phyloP scores from a whole-genome alignment of 805 yeast species.

The Pichia rugopelliculosa region DNA sequence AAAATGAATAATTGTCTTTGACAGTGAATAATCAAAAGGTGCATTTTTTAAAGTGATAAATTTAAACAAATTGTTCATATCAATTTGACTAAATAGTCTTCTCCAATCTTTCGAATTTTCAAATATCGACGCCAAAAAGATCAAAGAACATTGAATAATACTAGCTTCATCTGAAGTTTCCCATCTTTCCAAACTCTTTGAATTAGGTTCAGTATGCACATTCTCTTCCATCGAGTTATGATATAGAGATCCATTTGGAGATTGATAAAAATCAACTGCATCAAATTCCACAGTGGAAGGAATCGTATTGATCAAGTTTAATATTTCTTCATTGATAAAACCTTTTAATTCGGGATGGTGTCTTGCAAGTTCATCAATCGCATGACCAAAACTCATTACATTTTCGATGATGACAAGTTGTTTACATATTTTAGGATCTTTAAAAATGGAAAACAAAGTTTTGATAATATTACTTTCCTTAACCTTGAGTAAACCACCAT shows the following conservation, averaged over 20 bases:
- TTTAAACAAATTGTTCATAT: slow-evolving; percentile 39
- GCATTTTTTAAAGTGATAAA: slow-evolving; percentile 43
- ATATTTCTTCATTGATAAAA: slow-evolving; percentile 42
- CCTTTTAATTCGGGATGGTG: slow-evolving; percentile 75
- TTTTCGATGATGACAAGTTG: slow-evolving; percentile 47
- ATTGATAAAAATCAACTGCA: slow-evolving; percentile 39
- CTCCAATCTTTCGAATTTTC: slow-evolving; percentile 46
- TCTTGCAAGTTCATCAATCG: slow-evolving; percentile 73
- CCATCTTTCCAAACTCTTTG: slow-evolving; percentile 41
- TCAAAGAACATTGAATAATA: slow-evolving; percentile 43
- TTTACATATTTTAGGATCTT: slow-evolving; percentile 41
- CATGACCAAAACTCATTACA: slow-evolving; percentile 51
- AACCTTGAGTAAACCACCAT: slow-evolving; percentile 59
- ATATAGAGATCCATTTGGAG: slow-evolving; percentile 34
- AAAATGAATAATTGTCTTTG: slow-evolving; percentile 46
- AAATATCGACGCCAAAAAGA: slow-evolving; percentile 44
- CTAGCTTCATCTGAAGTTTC: slow-evolving; percentile 40
- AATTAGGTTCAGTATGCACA: slow-evolving; percentile 35
- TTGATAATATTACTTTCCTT: slow-evolving; percentile 32
- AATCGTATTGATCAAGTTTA: slow-evolving; percentile 36
- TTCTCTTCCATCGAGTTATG: slow-evolving; percentile 34
- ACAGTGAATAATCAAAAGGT: slow-evolving; percentile 54
- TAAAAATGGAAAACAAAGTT: slow-evolving; percentile 44
- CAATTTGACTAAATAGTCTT: slow-evolving; percentile 31
- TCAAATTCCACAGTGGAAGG: slow-evolving; percentile 34